Conservation (phyloP, 768 basidiomycete genomes). For the Gymnopilus junonius region DNA sequence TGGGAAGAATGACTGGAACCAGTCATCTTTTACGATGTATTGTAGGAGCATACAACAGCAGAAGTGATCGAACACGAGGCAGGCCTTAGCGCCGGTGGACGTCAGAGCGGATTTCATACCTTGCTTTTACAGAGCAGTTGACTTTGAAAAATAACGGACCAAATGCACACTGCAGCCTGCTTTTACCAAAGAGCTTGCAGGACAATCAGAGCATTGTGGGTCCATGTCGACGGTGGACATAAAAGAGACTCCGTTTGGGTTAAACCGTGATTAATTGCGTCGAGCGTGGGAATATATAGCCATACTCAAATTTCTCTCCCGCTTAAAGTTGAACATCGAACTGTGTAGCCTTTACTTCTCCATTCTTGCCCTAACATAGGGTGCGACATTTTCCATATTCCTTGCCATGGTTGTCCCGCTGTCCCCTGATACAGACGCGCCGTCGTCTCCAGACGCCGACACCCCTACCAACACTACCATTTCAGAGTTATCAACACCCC, state of each 20-base stretch:
- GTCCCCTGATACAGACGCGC: slow-evolving; percentile 17
- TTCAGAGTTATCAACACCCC: slow-evolving; percentile 31
- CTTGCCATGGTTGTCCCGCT: slow-evolving; percentile 10
- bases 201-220: background rate
- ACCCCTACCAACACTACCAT: slow-evolving; percentile 17
- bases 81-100: background rate
- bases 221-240: background rate
- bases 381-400: background rate
- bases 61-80: background rate
- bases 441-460: slow-evolving; percentile 29
- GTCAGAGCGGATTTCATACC: background rate
- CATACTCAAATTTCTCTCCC: slow-evolving; percentile 7
- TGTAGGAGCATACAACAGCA: background rate
- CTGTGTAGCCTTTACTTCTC: background rate
- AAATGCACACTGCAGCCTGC: too few relatives aligned
- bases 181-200: too few relatives aligned
- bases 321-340: slow-evolving; percentile 6
- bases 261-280: background rate
- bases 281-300: slow-evolving; percentile 6
- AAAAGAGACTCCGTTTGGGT: background rate
- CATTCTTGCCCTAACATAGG: background rate
- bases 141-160: too few relatives aligned
- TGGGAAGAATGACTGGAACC: too few relatives aligned
- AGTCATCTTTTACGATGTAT: background rate
- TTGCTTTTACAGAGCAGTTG: too few relatives aligned